Conservation (phyloP, 768 basidiomycete genomes). For the Hygrocybe coccinea region DNA sequence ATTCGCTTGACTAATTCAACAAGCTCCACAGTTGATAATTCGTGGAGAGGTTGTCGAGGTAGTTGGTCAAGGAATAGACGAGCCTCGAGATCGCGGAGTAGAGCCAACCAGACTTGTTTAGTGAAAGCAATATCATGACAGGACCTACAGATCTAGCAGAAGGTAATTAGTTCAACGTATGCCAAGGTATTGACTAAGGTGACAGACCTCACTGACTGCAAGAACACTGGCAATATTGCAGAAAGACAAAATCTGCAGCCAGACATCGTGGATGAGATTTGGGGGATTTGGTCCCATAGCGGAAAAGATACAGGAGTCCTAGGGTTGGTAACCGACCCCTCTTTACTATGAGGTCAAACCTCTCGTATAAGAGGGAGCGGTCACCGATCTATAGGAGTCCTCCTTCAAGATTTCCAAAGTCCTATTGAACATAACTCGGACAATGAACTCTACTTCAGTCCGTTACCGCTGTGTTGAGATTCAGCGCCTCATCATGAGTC, state of each 20-base stretch:
- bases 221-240: not conserved
- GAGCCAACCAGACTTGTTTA: slow-evolving; percentile 9
- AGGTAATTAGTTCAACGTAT: not conserved
- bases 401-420: too few species aligned
- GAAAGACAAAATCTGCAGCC: not conserved
- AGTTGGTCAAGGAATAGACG: slow-evolving; percentile 1
- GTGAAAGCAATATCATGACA: slow-evolving; percentile 3
- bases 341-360: too few species aligned
- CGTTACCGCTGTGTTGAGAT: too few species aligned
- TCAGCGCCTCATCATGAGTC: too few species aligned
- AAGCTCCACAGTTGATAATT: not conserved
- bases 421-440: too few species aligned
- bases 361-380: too few species aligned
- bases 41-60: not conserved
- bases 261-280: not conserved
- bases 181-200: not conserved
- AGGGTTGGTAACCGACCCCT: too few species aligned
- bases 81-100: not conserved
- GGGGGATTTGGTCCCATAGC: not conserved
- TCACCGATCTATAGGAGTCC: too few species aligned
- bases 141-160: slow-evolving; percentile 6
- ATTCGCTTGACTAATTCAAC: too few species aligned
- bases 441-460: too few species aligned
- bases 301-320: too few species aligned
- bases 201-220: not conserved